Percentiles rank a stretch among this genome's conserved stretches.
Conservation (phyloP, 768 basidiomycete species). For the Baorangia bicolor region DNA sequence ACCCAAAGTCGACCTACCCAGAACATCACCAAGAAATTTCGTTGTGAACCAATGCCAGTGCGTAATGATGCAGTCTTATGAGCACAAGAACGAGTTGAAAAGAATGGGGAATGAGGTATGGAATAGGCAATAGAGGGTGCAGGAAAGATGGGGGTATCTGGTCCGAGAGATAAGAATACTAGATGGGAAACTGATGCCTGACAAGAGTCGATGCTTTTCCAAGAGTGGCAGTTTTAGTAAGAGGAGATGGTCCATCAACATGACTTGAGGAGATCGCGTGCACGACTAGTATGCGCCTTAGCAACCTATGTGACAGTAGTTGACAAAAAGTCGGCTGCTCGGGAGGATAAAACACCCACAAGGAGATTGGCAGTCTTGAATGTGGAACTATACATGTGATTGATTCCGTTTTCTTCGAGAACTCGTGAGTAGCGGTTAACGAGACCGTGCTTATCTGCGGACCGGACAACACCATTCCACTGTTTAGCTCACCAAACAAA, state of each 20-base stretch:
- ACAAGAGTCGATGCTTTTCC: constrained; percentile 1
- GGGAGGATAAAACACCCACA: constrained; percentile 38
- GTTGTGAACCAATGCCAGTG: constrained; percentile 3
- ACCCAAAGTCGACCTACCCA: background rate
- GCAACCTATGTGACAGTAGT: constrained; percentile 43
- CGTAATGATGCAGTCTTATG: background rate
- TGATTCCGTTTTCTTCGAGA: constrained; percentile 69
- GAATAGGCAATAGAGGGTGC: background rate
- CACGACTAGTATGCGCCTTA: constrained; percentile 55
- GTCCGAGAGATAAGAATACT: constrained; percentile 12
- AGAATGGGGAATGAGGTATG: background rate
- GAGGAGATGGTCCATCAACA: constrained; percentile 40
- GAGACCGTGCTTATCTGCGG: constrained; percentile 70
- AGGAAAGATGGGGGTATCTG: constrained; percentile 18
- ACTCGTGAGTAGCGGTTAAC: constrained; percentile 75
- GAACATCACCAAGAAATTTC: constrained; percentile 7
- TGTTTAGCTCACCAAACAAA: background rate
- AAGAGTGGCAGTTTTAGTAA: background rate
- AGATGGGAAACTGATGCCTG: background rate
- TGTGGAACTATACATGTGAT: constrained; percentile 85
- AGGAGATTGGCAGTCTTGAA: constrained; percentile 79
- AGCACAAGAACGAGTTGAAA: background rate
- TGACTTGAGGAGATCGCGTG: constrained; percentile 54
- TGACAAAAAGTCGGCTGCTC: background rate
- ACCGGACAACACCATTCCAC: constrained; percentile 3